Base-by-base conservation (phyloP, 352 stramenopile genomes). In the Halophytophthora polymorphica region DNA sequence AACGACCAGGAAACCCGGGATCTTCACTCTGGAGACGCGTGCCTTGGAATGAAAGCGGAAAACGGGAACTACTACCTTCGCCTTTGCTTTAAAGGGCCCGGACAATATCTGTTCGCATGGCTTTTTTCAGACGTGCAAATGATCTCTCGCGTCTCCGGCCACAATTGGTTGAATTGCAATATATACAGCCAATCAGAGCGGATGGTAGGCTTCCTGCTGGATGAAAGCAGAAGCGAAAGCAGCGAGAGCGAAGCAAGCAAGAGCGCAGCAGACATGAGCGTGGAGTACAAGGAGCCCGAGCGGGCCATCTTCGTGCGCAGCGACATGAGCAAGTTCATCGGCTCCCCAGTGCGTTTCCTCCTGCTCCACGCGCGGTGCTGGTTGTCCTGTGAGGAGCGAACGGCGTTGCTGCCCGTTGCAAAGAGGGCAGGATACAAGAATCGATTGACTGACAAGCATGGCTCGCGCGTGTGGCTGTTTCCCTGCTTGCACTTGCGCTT, bases 271-370 rank as follows among this genome's bases (percentile, higher is more conserved):
- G 19, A 50, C 25, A 66, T 66, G 64, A 70, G 59, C 47, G 43
- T 50, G 2, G 64, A 45, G 47, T 88, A 75, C 56, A 66, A 66
- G 61, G 73, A 84, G 48, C 83, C 77, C 17, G 66, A 71, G 58
- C 80, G 81, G 54, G 74, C 81, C 43, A 93, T 93, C 63, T 93
- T 93, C 62, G 68, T 71, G 44, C 76, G 89, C 60, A 66, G 61
- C 43, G 83, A 93, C 49, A 42, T 91, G 64, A 72, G 53, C 46
- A 71, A 77, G 48, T 90, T 93, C 53, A 40, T 90, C 41, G 71
- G 71, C 31, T 93, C 83, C 29, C 58, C 74, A 56, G 79, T 90
- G 49, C 39, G 69, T 56, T 12, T 37, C 22, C 18, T 11, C 14
- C 13, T 18, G 17, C n/a, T 12, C 10, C 29, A n/a, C 15, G 6